Base-by-base conservation (phyloP, 306 rosid species). In the Canavalia gladiata region DNA sequence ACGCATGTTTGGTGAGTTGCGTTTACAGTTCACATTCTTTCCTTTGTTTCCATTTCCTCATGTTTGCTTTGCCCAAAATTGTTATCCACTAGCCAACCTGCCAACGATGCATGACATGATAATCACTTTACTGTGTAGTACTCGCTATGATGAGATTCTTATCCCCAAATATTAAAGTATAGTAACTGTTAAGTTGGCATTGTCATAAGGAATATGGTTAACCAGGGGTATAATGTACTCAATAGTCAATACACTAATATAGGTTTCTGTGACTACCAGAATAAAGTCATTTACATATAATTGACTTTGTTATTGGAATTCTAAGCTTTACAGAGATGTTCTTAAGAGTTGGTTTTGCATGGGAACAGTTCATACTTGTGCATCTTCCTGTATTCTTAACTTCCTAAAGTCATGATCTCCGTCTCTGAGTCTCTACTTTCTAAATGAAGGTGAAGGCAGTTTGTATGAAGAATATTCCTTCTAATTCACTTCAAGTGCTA, bases 1-100 rank as follows among this genome's bases (percentile, higher is more conserved):
- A 58, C 97, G 97, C 79, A 84, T 95, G 90, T 84, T 92, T 42
- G 98, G 98, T 95, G 67, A 87, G 91, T 87, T 81, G 43, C 52
- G 8, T 68, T 77, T 30, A 9, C 11, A 37, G 7, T 66, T 81
- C 56, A 58, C 25, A 35, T 78, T 50, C 30, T 28, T 72, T 60
- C 29, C 5, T 43, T 18, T 60, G 37, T 62, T 49, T 30, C 13
- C 8, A 3, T 33, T 33, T 31, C 58, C 54, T 58, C 13, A 41
- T 4, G 49, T 60, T 73, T 81, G 31, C 49, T 25, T 28, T 0
- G 29, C 8, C 43, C 25, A 39, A 49, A 62, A 39, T 51, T 80
- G 57, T 81, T 63, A n/a, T 49, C 34, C 29, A 72, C 5, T 73
- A 6, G 10, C 60, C 41, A 18, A 18, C 25, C 25, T 18, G 46